Base-by-base conservation (phyloP, 345 rosid species). In the Carallia brachiata region DNA sequence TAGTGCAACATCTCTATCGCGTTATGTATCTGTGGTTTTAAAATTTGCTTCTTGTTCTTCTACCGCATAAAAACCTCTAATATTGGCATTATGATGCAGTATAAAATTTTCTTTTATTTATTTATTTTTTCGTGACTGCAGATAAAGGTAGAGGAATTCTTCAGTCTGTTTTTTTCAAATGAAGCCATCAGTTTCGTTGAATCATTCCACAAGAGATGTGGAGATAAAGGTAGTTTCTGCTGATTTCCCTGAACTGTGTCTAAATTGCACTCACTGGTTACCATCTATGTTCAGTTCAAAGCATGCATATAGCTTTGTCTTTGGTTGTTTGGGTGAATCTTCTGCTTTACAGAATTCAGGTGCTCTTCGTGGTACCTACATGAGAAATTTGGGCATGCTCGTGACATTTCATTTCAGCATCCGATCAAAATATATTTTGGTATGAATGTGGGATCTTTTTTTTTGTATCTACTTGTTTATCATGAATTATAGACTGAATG, bases 381-480 rank as follows among this genome's bases (percentile, higher is more conserved):
- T 79, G 88, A 89, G 31, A 77, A 90, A 77, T 84, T 83, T 82
- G 93, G 96, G 58, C 88, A 88, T 77, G 74, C 80, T 10, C 99
- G 99, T 75, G 82, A 85, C 50, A 84, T 88, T 66, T 89, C 88
- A 70, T 95, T 95, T 87, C 92, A 86, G 64, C 99, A 95, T 87
- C 99, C 99, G 16, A 92, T 95, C 75, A 92, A 92, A 86, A 73
- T 95, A 54, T 95, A 92, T 80, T 85, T 95, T 82, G 99, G 99
- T 95, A 87, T 68, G 82, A 52, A 52, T 47, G 32, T 74, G 62
- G 6, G 16, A 30, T 5, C 53, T 28, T 23, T 23, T 55, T 63
- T 50, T 61, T 7, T 53, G 28, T 31, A 58, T 32, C 36, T 61
- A 75, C 63, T 47, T 52, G 54, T 68, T 71, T 17, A 55, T 23